A percentile compares a stretch with the other conserved stretches of the same genome.
phyloP scores from a whole-genome alignment of 768 basidiomycete species.

The Austroboletus festivus region DNA sequence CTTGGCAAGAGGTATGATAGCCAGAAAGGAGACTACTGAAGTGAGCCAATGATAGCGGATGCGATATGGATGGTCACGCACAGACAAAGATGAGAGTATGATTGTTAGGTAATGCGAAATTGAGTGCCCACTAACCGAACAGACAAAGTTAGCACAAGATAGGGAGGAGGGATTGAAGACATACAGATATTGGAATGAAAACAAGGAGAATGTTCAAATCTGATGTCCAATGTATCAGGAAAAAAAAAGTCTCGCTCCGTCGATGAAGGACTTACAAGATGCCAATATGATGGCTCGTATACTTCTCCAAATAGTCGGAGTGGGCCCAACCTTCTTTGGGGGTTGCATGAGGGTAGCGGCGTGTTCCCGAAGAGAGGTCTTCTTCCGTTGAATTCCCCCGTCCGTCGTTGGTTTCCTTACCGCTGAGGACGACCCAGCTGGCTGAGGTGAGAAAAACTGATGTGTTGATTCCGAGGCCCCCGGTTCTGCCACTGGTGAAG shows the following conservation, averaged over 20 bases:
- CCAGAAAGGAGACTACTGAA: constrained; percentile 65
- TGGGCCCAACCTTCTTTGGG: constrained; percentile 31
- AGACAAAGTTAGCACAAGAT: background rate
- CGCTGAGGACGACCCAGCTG: constrained; percentile 10
- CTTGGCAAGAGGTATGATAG: constrained; percentile 84
- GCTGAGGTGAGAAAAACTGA: constrained; percentile 2
- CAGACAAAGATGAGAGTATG: constrained; percentile 73
- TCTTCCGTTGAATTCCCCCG: constrained; percentile 4
- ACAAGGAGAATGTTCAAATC: constrained; percentile 70
- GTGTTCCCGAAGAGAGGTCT: constrained; percentile 11
- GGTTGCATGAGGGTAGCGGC: constrained; percentile 38
- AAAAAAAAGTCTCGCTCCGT: background rate
- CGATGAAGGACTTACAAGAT: constrained; percentile 47
- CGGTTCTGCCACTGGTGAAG: constrained; percentile 11
- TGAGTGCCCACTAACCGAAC: constrained; percentile 60
- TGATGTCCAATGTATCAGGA: constrained; percentile 24
- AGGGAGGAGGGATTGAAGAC: constrained; percentile 5
- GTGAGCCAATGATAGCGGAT: background rate
- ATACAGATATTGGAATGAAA: constrained; percentile 70
- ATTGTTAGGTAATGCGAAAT: constrained; percentile 51
- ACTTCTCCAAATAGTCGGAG: constrained; percentile 47
- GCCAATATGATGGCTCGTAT: constrained; percentile 50
- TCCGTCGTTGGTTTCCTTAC: constrained; percentile 9
- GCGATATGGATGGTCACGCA: constrained; percentile 35
- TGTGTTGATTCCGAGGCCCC: constrained; percentile 8